Evolutionary conservation across 805 yeast genomes (phyloP).

Genomic region (Lachancea fermentati): DNA sequence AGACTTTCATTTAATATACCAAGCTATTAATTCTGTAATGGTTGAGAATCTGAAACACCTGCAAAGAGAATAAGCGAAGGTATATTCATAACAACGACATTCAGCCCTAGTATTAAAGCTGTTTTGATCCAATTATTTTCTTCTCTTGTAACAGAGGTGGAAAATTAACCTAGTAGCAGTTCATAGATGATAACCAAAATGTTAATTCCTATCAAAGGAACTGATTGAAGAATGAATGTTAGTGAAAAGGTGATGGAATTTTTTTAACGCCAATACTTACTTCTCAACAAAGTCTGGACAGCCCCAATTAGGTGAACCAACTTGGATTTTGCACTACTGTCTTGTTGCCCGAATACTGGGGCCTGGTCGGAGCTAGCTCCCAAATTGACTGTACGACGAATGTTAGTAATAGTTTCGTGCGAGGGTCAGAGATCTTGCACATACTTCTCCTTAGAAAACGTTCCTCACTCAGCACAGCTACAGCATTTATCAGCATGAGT

Average conservation of each 20-base stretch:
- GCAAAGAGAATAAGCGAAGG: no score
- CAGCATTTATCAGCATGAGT: slow-evolving; percentile 58
- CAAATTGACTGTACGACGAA: slow-evolving; percentile 38
- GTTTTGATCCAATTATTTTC: no score
- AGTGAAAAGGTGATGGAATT: not conserved
- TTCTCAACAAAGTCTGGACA: slow-evolving; percentile 66
- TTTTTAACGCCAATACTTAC: slow-evolving; percentile 32
- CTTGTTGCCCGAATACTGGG: slow-evolving; percentile 42
- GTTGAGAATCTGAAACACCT: no score
- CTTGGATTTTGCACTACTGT: slow-evolving; percentile 49
- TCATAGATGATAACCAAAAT: slow-evolving; percentile 64
- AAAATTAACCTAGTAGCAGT: slow-evolving; percentile 53
- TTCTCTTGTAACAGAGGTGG: no score
- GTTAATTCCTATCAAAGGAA: slow-evolving; percentile 68
- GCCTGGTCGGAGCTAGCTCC: slow-evolving; percentile 34
- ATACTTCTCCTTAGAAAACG: slow-evolving; percentile 61
- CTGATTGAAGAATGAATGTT: slow-evolving; percentile 20
- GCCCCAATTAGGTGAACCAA: slow-evolving; percentile 65
- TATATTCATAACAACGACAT: no score
- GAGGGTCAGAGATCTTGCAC: slow-evolving; percentile 7
- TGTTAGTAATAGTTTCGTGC: slow-evolving; percentile 1
- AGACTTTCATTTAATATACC: no score
- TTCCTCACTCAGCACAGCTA: slow-evolving; percentile 77
- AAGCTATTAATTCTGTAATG: no score
- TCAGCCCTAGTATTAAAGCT: no score